phyloP scores from a whole-genome alignment of 2,329 filamentous ascomycete genomes.

The Diaporthe sp. region DNA sequence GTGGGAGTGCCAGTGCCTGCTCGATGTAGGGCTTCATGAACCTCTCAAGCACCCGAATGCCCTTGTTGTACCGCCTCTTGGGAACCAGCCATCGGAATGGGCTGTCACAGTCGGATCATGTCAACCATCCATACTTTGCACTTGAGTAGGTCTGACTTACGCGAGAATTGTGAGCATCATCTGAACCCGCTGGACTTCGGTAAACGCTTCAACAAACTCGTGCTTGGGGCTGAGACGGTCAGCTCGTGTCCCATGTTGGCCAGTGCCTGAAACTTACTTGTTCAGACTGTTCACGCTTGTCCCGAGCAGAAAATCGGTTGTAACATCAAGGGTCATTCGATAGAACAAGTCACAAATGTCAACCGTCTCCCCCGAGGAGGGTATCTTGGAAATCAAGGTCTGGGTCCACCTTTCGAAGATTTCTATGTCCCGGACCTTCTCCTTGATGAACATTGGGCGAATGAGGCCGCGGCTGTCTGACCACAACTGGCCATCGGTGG shows the following conservation, averaged over 20 bases:
- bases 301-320: slow-evolving; percentile 78
- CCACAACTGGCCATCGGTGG: slow-evolving; percentile 66
- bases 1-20: slow-evolving; percentile 72
- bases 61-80: slow-evolving; percentile 70
- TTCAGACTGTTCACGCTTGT: slow-evolving; percentile 64
- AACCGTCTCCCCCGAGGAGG: slow-evolving; percentile 65
- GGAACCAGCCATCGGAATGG: slow-evolving; percentile 72
- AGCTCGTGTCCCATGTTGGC: slow-evolving; percentile 30
- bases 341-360: slow-evolving; percentile 76
- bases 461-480: slow-evolving; percentile 67
- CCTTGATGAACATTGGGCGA: slow-evolving; percentile 66
- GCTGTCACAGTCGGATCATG: slow-evolving; percentile 52
- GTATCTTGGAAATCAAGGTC: slow-evolving; percentile 71
- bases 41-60: slow-evolving; percentile 75
- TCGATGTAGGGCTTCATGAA: slow-evolving; percentile 81
- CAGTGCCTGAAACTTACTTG: slow-evolving; percentile 50
- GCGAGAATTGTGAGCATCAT: slow-evolving; percentile 68
- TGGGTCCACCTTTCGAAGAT: slow-evolving; percentile 73
- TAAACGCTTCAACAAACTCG: slow-evolving; percentile 78
- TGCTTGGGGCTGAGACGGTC: slow-evolving; percentile 60
- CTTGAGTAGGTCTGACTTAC: slow-evolving; percentile 45
- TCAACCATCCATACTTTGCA: not conserved
- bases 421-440: slow-evolving; percentile 62
- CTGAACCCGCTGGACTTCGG: slow-evolving; percentile 77
- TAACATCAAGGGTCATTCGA: slow-evolving; percentile 75